These are phyloP conservation scores for Lunasporangiospora selenospora DNA, from an alignment of 192 early-diverging fungal genomes.

Conservation along the genomic window DNA sequence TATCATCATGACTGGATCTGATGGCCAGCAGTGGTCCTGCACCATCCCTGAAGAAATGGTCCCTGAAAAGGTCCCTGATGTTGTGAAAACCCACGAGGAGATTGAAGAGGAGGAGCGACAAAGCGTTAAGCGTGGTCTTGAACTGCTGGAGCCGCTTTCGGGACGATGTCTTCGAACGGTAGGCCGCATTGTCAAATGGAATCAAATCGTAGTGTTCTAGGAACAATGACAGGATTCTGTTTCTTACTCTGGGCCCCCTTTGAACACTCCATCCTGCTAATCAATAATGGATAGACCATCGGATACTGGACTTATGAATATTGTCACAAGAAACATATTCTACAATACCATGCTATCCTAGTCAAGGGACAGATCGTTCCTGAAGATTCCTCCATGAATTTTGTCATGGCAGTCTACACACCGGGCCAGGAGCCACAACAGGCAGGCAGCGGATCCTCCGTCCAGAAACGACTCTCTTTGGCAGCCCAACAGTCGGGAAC, in stretches of 20 bases:
- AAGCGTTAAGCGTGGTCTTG: constrained; percentile 61
- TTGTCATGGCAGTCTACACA: constrained; percentile 34
- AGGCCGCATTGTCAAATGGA: constrained; percentile 14
- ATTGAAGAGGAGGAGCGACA: constrained; percentile 40
- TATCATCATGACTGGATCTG: constrained; percentile 49
- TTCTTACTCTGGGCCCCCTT: too few species aligned
- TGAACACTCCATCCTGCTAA: too few species aligned
- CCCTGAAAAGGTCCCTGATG: constrained; percentile 12
- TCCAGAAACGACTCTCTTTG: constrained; percentile 2
- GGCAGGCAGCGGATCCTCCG: neutral
- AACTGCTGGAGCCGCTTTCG: constrained; percentile 58
- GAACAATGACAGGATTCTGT: too few species aligned
- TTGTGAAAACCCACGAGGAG: constrained; percentile 26
- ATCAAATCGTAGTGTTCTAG: too few species aligned
- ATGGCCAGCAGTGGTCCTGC: constrained; percentile 59
- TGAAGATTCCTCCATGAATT: constrained; percentile 9
- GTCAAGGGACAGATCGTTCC: constrained; percentile 48
- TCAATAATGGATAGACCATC: constrained; percentile 9
- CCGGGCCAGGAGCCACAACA: constrained; percentile 11
- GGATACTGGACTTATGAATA: constrained; percentile 89
- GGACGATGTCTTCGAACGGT: constrained; percentile 58
- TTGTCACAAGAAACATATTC: constrained; percentile 65
- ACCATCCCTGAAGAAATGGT: constrained; percentile 54
- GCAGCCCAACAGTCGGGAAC: constrained; percentile 6
- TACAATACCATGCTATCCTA: constrained; percentile 44